Conservation (phyloP, 495 filamentous ascomycete genomes). For the Penicillium argentinense region DNA sequence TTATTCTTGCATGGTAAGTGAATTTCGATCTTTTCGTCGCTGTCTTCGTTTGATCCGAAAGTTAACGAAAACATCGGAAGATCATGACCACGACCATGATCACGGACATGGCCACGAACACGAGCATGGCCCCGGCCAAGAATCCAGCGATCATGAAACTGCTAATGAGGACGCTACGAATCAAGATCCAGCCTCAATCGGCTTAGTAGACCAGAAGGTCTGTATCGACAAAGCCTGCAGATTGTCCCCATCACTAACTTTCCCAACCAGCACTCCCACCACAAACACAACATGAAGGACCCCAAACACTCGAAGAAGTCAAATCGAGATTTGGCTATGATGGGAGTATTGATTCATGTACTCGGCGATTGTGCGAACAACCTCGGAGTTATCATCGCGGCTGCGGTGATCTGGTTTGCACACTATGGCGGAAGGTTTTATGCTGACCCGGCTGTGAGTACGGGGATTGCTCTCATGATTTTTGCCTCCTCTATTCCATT, state of each 20-base stretch:
- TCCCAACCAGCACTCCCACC: conserved; percentile 9
- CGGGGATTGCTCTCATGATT: conserved; percentile 47
- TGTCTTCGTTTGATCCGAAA: neutral
- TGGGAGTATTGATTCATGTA: conserved; percentile 50
- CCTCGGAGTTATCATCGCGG: conserved; percentile 47
- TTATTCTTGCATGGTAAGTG: conserved; percentile 69
- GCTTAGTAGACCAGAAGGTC: conserved; percentile 7
- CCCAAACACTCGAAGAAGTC: neutral
- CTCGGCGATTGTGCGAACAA: conserved; percentile 47
- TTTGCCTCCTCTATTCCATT: conserved; percentile 40
- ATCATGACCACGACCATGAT: conserved; percentile 8
- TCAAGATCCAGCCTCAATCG: neutral
- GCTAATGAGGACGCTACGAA: neutral
- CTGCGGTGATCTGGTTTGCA: conserved; percentile 41
- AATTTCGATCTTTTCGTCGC: neutral
- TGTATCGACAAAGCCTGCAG: no score
- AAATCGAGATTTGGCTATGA: conserved; percentile 38
- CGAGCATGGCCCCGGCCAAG: conserved; percentile 16
- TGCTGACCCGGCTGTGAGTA: conserved; percentile 46
- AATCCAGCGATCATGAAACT: neutral
- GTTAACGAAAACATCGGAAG: no score
- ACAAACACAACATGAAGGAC: conserved; percentile 6
- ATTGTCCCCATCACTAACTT: neutral
- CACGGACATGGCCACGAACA: conserved; percentile 23
- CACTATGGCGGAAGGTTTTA: conserved; percentile 38